Percentiles rank a stretch among this genome's conserved stretches.
Conservation (phyloP, 345 rosid species). For the Psidium friedrichsthalianum region DNA sequence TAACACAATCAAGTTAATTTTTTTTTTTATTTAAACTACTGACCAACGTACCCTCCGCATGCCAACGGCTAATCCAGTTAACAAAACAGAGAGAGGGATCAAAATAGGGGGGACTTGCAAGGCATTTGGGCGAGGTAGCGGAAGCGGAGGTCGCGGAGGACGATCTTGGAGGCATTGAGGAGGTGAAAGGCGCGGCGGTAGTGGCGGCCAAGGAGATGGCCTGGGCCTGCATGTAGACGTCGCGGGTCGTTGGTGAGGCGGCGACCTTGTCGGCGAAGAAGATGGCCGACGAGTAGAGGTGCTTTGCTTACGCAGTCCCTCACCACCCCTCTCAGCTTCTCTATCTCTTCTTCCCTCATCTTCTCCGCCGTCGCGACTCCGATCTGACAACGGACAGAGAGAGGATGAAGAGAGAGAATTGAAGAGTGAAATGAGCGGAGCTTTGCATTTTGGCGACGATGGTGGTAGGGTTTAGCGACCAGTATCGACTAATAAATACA, state of each 20-base stretch:
- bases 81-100: not conserved
- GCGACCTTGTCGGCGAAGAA: conserved; percentile 94
- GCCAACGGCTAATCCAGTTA: not conserved
- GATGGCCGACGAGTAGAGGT: conserved; percentile 88
- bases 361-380: not conserved
- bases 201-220: conserved; percentile 88
- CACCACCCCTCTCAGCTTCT: conserved; percentile 87
- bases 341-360: conserved; percentile 85
- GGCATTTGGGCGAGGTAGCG: conserved; percentile 96
- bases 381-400: not conserved
- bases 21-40: not conserved
- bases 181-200: conserved; percentile 94
- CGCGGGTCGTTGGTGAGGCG: conserved; percentile 78
- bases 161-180: conserved; percentile 79
- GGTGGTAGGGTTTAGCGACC: not conserved
- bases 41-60: not conserved
- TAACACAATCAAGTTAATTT: not conserved
- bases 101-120: conserved; percentile 16
- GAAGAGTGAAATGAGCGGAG: not conserved
- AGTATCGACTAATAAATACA: too few relatives aligned
- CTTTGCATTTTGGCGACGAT: not conserved
- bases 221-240: conserved; percentile 90
- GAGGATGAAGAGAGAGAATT: too few relatives aligned
- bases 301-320: conserved; percentile 97
- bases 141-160: conserved; percentile 90